Percentiles rank a stretch among this genome's conserved stretches.
phyloP scores from a whole-genome alignment of 2,329 filamentous ascomycete genomes.

The Penicillium sp. region DNA sequence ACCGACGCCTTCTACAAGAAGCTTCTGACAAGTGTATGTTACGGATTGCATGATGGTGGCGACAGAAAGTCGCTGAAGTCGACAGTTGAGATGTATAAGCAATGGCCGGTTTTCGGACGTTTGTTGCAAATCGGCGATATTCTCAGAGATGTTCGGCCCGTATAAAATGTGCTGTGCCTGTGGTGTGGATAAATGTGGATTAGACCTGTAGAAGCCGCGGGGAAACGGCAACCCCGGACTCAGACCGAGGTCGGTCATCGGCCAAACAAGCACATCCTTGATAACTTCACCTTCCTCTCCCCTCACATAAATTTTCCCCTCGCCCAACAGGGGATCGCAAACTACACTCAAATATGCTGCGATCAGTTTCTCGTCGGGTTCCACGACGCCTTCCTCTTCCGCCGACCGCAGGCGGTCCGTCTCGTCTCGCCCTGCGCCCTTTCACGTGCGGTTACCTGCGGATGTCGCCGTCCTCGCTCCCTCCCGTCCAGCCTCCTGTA shows the following conservation, averaged over 20 bases:
- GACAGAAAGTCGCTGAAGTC: neutral
- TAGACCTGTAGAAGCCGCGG: slow-evolving; percentile 11
- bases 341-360: slow-evolving; percentile 37
- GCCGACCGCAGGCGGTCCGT: slow-evolving; percentile 27
- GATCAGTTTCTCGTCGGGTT: slow-evolving; percentile 40
- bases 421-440: slow-evolving; percentile 35
- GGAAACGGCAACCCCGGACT: slow-evolving; percentile 22
- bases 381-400: slow-evolving; percentile 37
- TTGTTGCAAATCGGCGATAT: neutral
- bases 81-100: neutral
- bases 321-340: neutral
- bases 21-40: neutral
- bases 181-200: neutral
- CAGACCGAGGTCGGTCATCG: slow-evolving; percentile 20
- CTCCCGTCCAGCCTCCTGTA: slow-evolving; percentile 64
- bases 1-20: neutral
- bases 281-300: slow-evolving; percentile 1
- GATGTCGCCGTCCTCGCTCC: slow-evolving; percentile 59
- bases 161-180: neutral
- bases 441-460: slow-evolving; percentile 46
- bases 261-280: neutral
- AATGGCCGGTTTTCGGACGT: slow-evolving; percentile 1
- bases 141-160: neutral
- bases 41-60: neutral
- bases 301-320: neutral